A percentile compares a stretch with the other conserved stretches of the same genome.
Conservation (phyloP, 1,284 basidiomycete species). For the Tilletia setariae region DNA sequence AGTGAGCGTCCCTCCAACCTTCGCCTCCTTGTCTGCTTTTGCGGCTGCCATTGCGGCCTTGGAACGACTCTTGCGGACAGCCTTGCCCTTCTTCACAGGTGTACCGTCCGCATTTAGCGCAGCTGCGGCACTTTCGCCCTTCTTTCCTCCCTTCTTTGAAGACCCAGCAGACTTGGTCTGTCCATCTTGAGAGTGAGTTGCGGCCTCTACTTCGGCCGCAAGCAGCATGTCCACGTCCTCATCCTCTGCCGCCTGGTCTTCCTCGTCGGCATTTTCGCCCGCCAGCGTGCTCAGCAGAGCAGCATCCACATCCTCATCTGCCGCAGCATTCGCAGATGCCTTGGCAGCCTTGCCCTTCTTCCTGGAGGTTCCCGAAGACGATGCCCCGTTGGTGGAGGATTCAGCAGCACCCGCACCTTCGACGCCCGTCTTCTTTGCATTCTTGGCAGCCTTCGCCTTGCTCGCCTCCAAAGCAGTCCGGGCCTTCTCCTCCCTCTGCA, state of each 20-base stretch:
- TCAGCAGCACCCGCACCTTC: neutral
- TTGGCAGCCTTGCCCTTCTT: neutral
- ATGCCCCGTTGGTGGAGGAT: neutral
- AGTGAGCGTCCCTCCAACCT: too few relatives aligned
- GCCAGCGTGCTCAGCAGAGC: constrained; percentile 11
- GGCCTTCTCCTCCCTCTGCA: neutral
- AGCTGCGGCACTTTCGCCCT: neutral
- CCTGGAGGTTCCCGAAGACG: neutral
- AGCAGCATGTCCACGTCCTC: neutral
- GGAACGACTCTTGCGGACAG: constrained; percentile 1
- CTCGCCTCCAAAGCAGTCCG: too few relatives aligned
- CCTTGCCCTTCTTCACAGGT: neutral
- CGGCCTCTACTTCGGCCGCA: neutral
- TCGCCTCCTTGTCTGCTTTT: neutral
- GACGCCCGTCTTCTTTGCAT: neutral
- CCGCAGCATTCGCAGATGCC: neutral
- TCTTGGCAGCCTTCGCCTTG: too few relatives aligned
- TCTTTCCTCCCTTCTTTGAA: neutral
- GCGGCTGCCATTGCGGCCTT: neutral
- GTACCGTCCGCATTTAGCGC: neutral
- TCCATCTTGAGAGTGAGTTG: neutral
- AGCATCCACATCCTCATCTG: constrained; percentile 5
- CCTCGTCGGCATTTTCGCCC: neutral
- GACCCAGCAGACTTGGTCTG: neutral
- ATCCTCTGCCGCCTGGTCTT: neutral